These are phyloP conservation scores for Neonectria punicea DNA, from an alignment of 2,329 filamentous ascomycete genomes.

Conservation along the genomic window DNA sequence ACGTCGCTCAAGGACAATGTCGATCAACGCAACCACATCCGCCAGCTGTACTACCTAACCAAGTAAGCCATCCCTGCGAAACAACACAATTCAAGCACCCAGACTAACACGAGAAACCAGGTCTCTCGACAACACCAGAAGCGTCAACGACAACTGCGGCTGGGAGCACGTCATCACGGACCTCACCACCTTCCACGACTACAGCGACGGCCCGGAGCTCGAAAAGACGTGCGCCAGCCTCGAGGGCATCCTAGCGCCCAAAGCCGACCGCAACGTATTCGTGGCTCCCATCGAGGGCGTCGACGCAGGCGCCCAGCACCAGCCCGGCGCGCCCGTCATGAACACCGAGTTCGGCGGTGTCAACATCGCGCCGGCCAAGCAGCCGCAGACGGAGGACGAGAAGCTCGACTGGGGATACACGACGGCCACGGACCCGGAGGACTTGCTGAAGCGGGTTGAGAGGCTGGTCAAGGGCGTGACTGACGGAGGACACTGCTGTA, in stretches of 20 bases:
- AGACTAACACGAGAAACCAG: conserved; percentile 33
- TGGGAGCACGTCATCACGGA: conserved; percentile 76
- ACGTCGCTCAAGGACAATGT: conserved; percentile 64
- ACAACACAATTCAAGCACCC: not conserved
- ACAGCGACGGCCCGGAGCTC: conserved; percentile 67
- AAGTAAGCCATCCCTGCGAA: conserved; percentile 57
- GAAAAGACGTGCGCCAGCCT: conserved; percentile 64
- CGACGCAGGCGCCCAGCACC: conserved; percentile 63
- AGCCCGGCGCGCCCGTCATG: conserved; percentile 67
- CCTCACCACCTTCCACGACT: conserved; percentile 75
- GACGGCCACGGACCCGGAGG: conserved; percentile 68
- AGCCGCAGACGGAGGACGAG: conserved; percentile 45
- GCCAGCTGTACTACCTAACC: conserved; percentile 71
- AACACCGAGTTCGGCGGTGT: conserved; percentile 76
- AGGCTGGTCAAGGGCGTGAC: conserved; percentile 68
- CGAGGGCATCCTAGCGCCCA: conserved; percentile 63
- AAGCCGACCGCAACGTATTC: conserved; percentile 66
- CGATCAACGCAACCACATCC: conserved; percentile 72
- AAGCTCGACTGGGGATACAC: conserved; percentile 75
- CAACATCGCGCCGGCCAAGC: conserved; percentile 66
- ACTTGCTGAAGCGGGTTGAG: conserved; percentile 68
- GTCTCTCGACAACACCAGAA: conserved; percentile 69
- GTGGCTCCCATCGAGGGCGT: conserved; percentile 53
- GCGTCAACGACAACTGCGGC: conserved; percentile 77
- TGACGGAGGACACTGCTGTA: conserved; percentile 65